Conservation (phyloP, 2,329 filamentous ascomycete genomes). For the Neonectria magnoliae region DNA sequence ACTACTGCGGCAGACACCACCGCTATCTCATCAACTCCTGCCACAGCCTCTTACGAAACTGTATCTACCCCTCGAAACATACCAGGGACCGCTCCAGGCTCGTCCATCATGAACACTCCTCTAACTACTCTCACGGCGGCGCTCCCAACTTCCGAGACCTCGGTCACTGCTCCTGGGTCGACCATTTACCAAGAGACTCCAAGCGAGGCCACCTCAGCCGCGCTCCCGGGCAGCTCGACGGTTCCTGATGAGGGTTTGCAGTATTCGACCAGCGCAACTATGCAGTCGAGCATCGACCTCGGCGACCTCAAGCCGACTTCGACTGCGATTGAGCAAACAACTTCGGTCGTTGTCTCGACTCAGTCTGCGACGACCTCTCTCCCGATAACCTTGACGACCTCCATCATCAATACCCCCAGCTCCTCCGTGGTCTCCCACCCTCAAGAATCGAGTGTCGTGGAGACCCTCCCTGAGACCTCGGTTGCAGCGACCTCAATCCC, state of each 20-base stretch:
- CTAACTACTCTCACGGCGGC: constrained; percentile 9
- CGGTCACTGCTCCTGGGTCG: neutral
- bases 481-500: neutral
- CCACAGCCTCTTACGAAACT: neutral
- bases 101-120: constrained; percentile 8
- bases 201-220: constrained; percentile 16
- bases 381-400: neutral
- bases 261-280: constrained; percentile 10
- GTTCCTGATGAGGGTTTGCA: constrained; percentile 19
- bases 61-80: neutral
- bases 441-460: neutral
- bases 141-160: constrained; percentile 16
- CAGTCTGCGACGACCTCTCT: constrained; percentile 6
- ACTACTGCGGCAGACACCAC: neutral
- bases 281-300: constrained; percentile 37
- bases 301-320: constrained; percentile 35
- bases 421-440: constrained; percentile 10
- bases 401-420: constrained; percentile 20
- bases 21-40: neutral
- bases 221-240: constrained; percentile 13
- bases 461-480: constrained; percentile 12
- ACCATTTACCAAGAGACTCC: constrained; percentile 6
- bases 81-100: constrained; percentile 4
- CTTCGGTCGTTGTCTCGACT: constrained; percentile 16
- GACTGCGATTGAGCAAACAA: constrained; percentile 4